phyloP scores from a whole-genome alignment of 129 eudicot genomes.

The Flaveria brownii region DNA sequence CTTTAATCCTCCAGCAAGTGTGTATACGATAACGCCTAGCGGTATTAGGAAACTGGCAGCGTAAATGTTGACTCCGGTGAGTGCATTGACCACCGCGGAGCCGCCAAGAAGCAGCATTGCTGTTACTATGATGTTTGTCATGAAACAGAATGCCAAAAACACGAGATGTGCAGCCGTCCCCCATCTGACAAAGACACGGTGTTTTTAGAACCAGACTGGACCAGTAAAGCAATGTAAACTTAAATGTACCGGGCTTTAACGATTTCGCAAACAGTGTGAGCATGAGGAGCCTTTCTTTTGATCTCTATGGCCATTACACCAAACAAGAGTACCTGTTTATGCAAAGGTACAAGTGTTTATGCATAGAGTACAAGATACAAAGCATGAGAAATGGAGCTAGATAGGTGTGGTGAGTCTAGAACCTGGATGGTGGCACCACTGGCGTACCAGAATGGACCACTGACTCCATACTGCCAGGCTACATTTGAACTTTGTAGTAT shows the following conservation, averaged over 20 bases:
- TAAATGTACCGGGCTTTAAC: constrained; percentile 84
- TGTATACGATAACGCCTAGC: constrained; percentile 85
- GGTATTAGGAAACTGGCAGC: constrained; percentile 98
- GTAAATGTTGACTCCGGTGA: constrained; percentile 87
- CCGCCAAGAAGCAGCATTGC: constrained; percentile 99
- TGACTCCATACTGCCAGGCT: constrained; percentile 94
- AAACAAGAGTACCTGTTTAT: constrained; percentile 74
- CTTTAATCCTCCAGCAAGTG: constrained; percentile 95
- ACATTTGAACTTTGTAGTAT: constrained; percentile 96
- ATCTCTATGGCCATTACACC: constrained; percentile 98
- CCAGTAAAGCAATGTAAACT: not conserved
- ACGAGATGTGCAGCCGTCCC: constrained; percentile 93
- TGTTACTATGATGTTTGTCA: constrained; percentile 93
- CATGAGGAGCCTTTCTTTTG: constrained; percentile 96
- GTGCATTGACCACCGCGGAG: constrained; percentile 96
- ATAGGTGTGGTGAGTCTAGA: constrained; percentile 9
- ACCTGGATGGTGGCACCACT: constrained; percentile 94
- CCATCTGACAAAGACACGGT: constrained; percentile 55
- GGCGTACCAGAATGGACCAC: constrained; percentile 99
- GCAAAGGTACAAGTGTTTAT: constrained; percentile 7
- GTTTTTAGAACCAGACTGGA: not conserved
- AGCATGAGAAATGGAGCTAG: constrained; percentile 8
- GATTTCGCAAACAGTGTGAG: constrained; percentile 96
- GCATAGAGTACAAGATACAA: constrained; percentile 9
- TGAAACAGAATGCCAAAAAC: constrained; percentile 83